Percentiles rank a stretch among this genome's conserved stretches.
phyloP scores from a whole-genome alignment of 2,329 filamentous ascomycete species.

The Kalaharituber pfeilii region DNA sequence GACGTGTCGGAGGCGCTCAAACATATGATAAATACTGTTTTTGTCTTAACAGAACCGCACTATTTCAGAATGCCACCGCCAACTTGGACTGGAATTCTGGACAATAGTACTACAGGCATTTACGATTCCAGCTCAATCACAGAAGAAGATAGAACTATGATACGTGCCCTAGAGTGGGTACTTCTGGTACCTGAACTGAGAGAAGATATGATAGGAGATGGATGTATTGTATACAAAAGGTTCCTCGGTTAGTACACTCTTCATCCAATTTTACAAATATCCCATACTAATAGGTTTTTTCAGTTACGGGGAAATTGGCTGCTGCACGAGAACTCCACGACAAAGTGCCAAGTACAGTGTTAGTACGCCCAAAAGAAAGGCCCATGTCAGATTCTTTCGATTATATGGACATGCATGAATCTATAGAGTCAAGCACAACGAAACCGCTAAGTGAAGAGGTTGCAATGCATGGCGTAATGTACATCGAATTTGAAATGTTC shows the following conservation, averaged over 20 bases:
- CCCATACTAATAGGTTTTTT: conserved; percentile 23
- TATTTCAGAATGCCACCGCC: conserved; percentile 21
- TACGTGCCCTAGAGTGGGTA: conserved; percentile 73
- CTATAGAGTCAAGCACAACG: no score
- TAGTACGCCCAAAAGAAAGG: conserved; percentile 28
- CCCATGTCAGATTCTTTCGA: no score
- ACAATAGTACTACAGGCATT: conserved; percentile 18
- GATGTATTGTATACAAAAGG: conserved; percentile 59
- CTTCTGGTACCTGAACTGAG: conserved; percentile 55
- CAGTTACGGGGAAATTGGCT: conserved; percentile 28
- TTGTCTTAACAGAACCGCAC: conserved; percentile 25
- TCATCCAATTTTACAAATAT: conserved; percentile 20
- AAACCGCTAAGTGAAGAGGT: conserved; percentile 8
- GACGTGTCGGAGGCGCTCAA: conserved; percentile 57
- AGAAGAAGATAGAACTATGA: conserved; percentile 49
- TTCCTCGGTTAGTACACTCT: conserved; percentile 55
- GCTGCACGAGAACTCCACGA: conserved; percentile 35
- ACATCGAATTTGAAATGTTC: conserved; percentile 21
- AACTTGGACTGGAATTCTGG: conserved; percentile 13
- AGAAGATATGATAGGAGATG: conserved; percentile 49
- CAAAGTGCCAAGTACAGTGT: conserved; percentile 27
- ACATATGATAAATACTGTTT: conserved; percentile 38
- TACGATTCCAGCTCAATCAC: conserved; percentile 36
- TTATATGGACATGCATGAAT: conserved; percentile 16
- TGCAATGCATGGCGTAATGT: conserved; percentile 11